These are phyloP conservation scores for Discostella pseudostelligera DNA, from an alignment of 108 stramenopile species.

Conservation along the genomic window DNA sequence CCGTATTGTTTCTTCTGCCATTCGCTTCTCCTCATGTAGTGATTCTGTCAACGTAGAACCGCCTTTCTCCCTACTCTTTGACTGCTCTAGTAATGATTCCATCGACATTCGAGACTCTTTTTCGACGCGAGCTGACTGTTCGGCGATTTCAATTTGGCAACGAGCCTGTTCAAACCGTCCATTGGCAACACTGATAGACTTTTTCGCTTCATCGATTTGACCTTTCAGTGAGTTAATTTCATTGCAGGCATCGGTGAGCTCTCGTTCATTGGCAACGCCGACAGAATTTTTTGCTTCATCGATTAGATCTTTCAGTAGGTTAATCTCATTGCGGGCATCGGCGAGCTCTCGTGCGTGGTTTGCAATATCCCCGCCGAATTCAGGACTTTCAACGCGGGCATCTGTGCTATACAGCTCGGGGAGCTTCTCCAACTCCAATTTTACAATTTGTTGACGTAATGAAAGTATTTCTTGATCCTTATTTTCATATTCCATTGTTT, in stretches of 20 bases:
- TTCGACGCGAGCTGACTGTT: constrained; percentile 17
- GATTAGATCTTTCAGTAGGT: background rate
- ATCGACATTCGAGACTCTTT: constrained; percentile 12
- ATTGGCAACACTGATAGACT: constrained; percentile 9
- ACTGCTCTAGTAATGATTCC: constrained; percentile 28
- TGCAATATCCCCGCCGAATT: constrained; percentile 12
- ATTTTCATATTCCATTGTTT: constrained; percentile 16
- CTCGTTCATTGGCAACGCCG: constrained; percentile 10
- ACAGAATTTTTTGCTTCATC: constrained; percentile 7
- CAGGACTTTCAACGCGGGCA: constrained; percentile 16
- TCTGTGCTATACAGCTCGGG: background rate
- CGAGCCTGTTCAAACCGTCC: constrained; percentile 12
- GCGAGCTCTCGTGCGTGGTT: constrained; percentile 27
- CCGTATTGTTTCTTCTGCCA: constrained; percentile 11
- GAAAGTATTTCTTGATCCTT: constrained; percentile 46
- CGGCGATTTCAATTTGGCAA: constrained; percentile 13
- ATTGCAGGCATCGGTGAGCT: too few species aligned
- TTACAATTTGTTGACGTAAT: constrained; percentile 24
- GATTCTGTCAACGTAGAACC: constrained; percentile 17
- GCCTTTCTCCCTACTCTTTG: constrained; percentile 14
- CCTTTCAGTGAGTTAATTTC: too few species aligned
- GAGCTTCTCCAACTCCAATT: constrained; percentile 13
- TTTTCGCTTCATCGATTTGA: background rate
- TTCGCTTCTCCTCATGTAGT: constrained; percentile 27
- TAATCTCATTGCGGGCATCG: constrained; percentile 22